Evolutionary conservation across 2,329 filamentous ascomycete species (phyloP), one percentile per base, ranked within the genome.

Genomic region (Stemphylium vesicarium): DNA sequence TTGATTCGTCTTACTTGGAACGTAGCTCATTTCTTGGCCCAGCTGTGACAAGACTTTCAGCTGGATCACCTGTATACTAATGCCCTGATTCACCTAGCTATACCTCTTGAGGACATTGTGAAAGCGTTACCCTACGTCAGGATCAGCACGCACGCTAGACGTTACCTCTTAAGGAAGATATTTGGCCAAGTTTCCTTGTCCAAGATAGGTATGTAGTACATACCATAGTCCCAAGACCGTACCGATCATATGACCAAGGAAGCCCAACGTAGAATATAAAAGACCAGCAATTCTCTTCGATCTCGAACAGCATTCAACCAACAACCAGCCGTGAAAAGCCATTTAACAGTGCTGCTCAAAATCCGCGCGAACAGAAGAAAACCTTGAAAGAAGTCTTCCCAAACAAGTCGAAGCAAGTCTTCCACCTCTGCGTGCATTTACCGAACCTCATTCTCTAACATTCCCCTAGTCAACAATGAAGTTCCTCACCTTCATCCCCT

Each of bases 401-500:
- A 16, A 42, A 16, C 26, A 42, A 42, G 2, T 3, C 2, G 24
- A 42, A 31, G 39, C 39, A 31, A 42, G 39, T 42, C 24, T 10
- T 26, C 8, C 39, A 13, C 29, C 9, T 5, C 26, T 13, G 13
- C 31, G 10, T 31, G 12, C 7, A 42, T 16, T 29, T 26, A 20
- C 2, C 24, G 4, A 31, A 29, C 2, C 31, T 31, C 24, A 18
- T 13, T 2, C 31, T 18, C 39, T 42, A 42, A 42, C 10, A 42
- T 16, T 15, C 36, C 6, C 11, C 33, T 20, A 49, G 45, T 40
- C 24, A 39, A 49, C 20, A 49, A 49, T 49, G 45, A 49, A 49
- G 45, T 49, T 49, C 18, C 9, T 39, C 45, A 40, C 45, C n/a
- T 49, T 49, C 29, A 36, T 31, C 13, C 45, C 45, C 36, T 40